Conservation (phyloP, 1,139 yeast genomes). For the Groenewaldozyma auringiensis region DNA sequence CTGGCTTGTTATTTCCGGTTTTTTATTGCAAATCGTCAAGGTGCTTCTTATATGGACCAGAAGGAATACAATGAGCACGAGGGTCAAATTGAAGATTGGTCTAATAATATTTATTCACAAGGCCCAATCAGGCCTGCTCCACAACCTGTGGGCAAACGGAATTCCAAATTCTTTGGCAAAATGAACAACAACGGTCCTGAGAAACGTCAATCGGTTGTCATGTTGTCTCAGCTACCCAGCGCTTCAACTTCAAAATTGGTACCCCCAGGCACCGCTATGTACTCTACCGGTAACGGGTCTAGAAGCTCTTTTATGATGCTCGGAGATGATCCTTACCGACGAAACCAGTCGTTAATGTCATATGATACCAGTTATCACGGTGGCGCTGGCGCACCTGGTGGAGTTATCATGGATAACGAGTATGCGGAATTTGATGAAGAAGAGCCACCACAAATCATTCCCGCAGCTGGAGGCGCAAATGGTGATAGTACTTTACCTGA, state of each 20-base stretch:
- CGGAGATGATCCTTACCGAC: constrained; percentile 15
- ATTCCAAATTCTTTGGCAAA: constrained; percentile 18
- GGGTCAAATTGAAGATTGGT: constrained; percentile 71
- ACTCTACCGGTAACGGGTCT: constrained; percentile 20
- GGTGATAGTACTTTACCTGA: constrained; percentile 10
- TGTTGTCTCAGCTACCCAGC: constrained; percentile 32
- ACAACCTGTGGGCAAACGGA: constrained; percentile 13
- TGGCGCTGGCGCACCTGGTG: constrained; percentile 16
- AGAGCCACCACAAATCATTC: constrained; percentile 1
- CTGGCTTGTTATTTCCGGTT: constrained; percentile 88
- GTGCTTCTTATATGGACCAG: constrained; percentile 58
- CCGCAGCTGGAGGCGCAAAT: constrained; percentile 8
- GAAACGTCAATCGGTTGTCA: constrained; percentile 25
- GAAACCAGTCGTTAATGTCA: constrained; percentile 18
- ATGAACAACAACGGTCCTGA: constrained; percentile 13
- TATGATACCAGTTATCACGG: constrained; percentile 26
- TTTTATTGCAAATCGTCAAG: constrained; percentile 71
- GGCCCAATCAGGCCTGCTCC: constrained; percentile 43
- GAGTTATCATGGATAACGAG: constrained; percentile 13
- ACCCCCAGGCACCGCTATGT: constrained; percentile 29
- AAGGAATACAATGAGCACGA: constrained; percentile 47
- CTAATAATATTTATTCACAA: constrained; percentile 45
- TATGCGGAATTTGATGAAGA: constrained; percentile 13
- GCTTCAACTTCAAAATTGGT: constrained; percentile 30
- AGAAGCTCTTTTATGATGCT: constrained; percentile 23